Evolutionary conservation across 2,329 filamentous ascomycete species (phyloP).

Genomic region (Aspergillus sp.): DNA sequence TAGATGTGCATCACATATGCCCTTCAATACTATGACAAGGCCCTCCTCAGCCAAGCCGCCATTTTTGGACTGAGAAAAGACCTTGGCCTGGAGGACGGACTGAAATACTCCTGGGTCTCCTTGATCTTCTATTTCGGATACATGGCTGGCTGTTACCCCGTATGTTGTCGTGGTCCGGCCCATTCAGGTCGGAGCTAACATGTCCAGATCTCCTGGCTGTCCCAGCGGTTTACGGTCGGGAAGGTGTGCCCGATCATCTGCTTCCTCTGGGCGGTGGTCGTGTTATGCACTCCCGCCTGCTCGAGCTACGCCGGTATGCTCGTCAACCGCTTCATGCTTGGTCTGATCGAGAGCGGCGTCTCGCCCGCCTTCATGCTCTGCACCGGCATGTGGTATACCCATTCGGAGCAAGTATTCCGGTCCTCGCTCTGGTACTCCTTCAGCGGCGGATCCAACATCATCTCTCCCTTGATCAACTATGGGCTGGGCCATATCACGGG

Average conservation of each 20-base stretch:
- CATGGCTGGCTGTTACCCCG: constrained; percentile 8
- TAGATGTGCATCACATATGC: constrained; percentile 15
- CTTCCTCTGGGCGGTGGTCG: constrained; percentile 8
- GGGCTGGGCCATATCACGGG: constrained; percentile 11
- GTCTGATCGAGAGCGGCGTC: constrained; percentile 11
- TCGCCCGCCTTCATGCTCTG: constrained; percentile 12
- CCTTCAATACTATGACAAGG: constrained; percentile 15
- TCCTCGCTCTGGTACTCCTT: constrained; percentile 12
- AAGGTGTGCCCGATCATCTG: constrained; percentile 10
- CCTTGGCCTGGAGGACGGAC: constrained; percentile 6
- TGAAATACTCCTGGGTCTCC: constrained; percentile 13
- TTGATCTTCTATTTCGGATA: constrained; percentile 15
- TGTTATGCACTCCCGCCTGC: constrained; percentile 11
- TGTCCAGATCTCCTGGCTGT: constrained; percentile 4
- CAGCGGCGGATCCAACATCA: constrained; percentile 10
- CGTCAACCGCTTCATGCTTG: constrained; percentile 12
- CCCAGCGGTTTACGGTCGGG: constrained; percentile 7
- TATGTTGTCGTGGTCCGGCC: no score
- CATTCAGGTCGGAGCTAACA: no score
- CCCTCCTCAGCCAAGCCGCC: constrained; percentile 11
- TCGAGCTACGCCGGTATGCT: constrained; percentile 10
- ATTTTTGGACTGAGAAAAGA: constrained; percentile 11
- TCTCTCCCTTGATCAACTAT: constrained; percentile 13
- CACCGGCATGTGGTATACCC: constrained; percentile 12
- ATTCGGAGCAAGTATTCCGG: constrained; percentile 12